phyloP scores from a whole-genome alignment of 495 filamentous ascomycete genomes.

The Penicillium paxilli region DNA sequence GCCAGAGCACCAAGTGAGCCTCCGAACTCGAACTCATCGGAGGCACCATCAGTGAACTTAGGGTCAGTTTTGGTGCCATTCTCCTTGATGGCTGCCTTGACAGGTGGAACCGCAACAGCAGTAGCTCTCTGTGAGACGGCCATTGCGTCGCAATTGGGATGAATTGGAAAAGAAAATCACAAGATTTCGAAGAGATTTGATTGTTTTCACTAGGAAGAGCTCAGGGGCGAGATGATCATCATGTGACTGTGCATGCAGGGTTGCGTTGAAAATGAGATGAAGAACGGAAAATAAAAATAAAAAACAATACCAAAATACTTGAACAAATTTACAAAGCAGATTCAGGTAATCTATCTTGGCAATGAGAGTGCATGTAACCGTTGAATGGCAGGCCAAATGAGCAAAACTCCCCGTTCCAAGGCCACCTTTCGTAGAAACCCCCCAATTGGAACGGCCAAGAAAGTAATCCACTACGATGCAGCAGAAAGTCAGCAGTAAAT shows the following conservation, averaged over 20 bases:
- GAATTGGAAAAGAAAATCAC: neutral
- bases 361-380: neutral
- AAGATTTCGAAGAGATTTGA: neutral
- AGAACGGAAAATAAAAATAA: neutral
- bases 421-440: too few species aligned
- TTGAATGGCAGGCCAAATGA: too few species aligned
- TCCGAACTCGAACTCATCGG: conserved; percentile 71
- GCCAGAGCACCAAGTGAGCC: conserved; percentile 68
- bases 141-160: neutral
- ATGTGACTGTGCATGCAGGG: neutral
- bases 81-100: neutral
- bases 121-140: neutral
- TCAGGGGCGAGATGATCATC: neutral
- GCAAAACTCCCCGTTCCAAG: too few species aligned
- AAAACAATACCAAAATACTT: neutral
- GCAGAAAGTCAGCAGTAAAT: too few species aligned
- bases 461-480: neutral
- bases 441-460: neutral
- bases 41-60: neutral
- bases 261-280: neutral
- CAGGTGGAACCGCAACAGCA: neutral
- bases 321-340: neutral
- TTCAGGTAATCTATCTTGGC: neutral
- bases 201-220: neutral
- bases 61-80: neutral